Evolutionary conservation across 2,329 filamentous ascomycete genomes (phyloP).

Genomic region (Myotisia sp.): DNA sequence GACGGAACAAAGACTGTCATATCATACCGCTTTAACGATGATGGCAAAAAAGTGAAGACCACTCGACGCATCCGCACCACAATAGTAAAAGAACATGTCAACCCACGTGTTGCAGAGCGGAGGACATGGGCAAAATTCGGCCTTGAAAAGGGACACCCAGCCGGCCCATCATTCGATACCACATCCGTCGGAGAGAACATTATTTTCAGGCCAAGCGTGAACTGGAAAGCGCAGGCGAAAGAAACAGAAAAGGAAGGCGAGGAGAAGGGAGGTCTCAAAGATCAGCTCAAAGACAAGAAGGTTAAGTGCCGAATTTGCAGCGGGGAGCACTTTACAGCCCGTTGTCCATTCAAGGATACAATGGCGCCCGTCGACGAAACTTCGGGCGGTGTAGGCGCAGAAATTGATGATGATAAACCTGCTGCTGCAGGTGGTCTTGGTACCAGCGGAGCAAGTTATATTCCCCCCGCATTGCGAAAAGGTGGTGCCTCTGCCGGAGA

Average conservation of each 20-base stretch:
- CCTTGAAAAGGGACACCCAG: conserved; percentile 65
- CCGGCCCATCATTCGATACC: conserved; percentile 74
- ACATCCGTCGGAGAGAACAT: conserved; percentile 96
- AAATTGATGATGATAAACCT: conserved; percentile 31
- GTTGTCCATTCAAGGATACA: conserved; percentile 99
- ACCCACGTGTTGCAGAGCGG: conserved; percentile 90
- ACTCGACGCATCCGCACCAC: conserved; percentile 90
- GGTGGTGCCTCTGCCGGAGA: conserved; percentile 49
- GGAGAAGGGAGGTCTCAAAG: conserved; percentile 49
- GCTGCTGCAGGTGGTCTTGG: conserved; percentile 40
- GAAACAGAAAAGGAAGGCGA: conserved; percentile 42
- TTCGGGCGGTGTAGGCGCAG: conserved; percentile 30
- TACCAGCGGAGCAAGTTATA: conserved; percentile 66
- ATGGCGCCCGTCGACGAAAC: conserved; percentile 58
- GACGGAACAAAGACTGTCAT: conserved; percentile 95
- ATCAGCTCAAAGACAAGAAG: conserved; percentile 87
- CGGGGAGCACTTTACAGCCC: conserved; percentile 97
- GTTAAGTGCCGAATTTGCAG: conserved; percentile 99
- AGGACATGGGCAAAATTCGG: conserved; percentile 92
- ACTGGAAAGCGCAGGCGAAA: conserved; percentile 85
- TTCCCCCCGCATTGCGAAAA: conserved; percentile 82
- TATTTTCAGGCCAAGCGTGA: conserved; percentile 80
- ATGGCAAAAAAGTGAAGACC: conserved; percentile 91
- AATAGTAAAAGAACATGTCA: conserved; percentile 81
- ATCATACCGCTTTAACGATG: conserved; percentile 78